Evolutionary conservation across 2,329 filamentous ascomycete genomes (phyloP), one percentile per base, ranked within the genome.

Genomic region (Diaporthe humulicola): DNA sequence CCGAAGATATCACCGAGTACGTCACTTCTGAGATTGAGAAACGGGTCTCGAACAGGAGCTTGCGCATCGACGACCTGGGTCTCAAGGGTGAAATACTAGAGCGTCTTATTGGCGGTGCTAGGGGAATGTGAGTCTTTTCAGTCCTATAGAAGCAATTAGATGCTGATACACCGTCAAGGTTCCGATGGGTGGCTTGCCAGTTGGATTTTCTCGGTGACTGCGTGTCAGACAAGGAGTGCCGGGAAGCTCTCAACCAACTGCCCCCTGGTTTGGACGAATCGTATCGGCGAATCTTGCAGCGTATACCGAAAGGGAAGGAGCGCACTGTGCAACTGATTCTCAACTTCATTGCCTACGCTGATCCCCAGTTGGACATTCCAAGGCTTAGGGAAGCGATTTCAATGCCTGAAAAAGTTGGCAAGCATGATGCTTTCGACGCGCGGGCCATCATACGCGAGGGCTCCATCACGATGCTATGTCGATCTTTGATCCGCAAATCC

Each of bases 111-210:
- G 22, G 48, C 7, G 50, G 67, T 19, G 50, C 67, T 8, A 58
- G 33, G 36, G 67, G 67, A 30, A 70, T 70, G 67, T 70, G 12
- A 57, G 67, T 70, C 14, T 7, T 22, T 40, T 1, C 17, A 0
- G 7, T 28, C n/a, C 19, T 30, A 22, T 9, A 22, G 22, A 10
- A n/a, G 7, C 17, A 30, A 14, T 1, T 5, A 3, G 3, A 2
- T 60, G 19, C 57, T 71, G 33, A 71, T 22, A 5, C 9, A 3
- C 10, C n/a, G 4, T 8, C 7, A 64, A 72, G 56, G 70, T 72
- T 72, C 28, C 70, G 70, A 30, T 72, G 70, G 70, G 56, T 72
- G n/a, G 70, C 70, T 14, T 61, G 54, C 40, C 70, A 72, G 14
- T 33, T 72, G 15, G 56, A 72, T 17, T 42, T 17, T 5, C 36